A percentile compares a stretch with the other conserved stretches of the same genome.
Evolutionary conservation across 2,329 filamentous ascomycete genomes (phyloP).

Genomic region (Claviceps pazoutovae): DNA sequence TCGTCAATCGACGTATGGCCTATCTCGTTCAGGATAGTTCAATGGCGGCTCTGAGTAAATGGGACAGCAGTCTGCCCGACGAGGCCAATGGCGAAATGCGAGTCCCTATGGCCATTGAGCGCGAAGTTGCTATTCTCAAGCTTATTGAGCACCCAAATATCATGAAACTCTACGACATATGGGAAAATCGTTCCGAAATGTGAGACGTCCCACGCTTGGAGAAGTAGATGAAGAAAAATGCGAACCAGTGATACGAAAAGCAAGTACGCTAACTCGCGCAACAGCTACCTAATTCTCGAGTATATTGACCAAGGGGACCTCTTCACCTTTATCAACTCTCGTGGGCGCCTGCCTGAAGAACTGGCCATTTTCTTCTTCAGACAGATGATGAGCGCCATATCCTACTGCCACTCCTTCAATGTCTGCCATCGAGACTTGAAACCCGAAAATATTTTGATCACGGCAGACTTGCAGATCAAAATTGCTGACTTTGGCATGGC

Average conservation of each 20-base stretch:
- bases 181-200: constrained; percentile 94
- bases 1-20: constrained; percentile 72
- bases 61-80: constrained; percentile 44
- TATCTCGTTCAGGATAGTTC: constrained; percentile 75
- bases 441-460: constrained; percentile 89
- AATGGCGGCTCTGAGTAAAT: constrained; percentile 67
- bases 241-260: background rate
- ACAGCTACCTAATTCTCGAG: constrained; percentile 85
- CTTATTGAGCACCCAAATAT: constrained; percentile 91
- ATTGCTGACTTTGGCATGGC: constrained; percentile 98
- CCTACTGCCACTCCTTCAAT: constrained; percentile 86
- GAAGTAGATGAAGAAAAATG: background rate
- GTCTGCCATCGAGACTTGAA: constrained; percentile 96
- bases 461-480: constrained; percentile 64
- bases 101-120: constrained; percentile 79
- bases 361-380: constrained; percentile 76
- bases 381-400: constrained; percentile 82
- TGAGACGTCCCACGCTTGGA: constrained; percentile 32
- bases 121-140: constrained; percentile 95
- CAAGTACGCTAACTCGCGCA: constrained; percentile 6
- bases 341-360: constrained; percentile 62
- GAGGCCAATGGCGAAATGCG: constrained; percentile 47
- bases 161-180: constrained; percentile 88
- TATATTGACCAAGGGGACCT: constrained; percentile 70
- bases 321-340: constrained; percentile 69